A percentile compares a stretch with the other conserved stretches of the same genome.
These are phyloP conservation scores for Glarea lozoyensis DNA, from an alignment of 495 filamentous ascomycete genomes.

Conservation along the genomic window DNA sequence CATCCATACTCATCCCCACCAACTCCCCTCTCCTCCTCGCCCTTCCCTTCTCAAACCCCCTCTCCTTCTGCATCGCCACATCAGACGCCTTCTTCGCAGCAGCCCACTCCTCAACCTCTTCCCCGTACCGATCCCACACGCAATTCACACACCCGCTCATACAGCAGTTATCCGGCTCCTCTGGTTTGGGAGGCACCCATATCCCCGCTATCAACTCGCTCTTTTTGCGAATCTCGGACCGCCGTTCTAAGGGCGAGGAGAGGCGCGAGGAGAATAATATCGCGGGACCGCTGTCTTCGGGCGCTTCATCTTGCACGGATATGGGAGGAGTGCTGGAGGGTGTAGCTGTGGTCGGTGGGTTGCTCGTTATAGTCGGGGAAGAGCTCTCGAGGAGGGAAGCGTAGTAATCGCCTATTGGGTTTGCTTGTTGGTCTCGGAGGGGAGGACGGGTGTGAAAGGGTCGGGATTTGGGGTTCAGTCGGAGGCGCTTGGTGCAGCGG, in stretches of 20 bases:
- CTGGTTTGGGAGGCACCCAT: conserved; percentile 69
- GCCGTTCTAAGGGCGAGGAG: conserved; percentile 37
- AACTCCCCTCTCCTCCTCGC: conserved; percentile 45
- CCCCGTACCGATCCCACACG: conserved; percentile 86
- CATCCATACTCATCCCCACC: conserved; percentile 55
- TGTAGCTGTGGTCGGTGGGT: conserved; percentile 12
- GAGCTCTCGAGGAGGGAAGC: conserved; percentile 15
- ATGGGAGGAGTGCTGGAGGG: conserved; percentile 7
- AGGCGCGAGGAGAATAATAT: conserved; percentile 20
- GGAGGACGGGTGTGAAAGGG: conserved; percentile 7
- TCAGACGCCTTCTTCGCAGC: conserved; percentile 47
- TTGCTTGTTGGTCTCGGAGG: conserved; percentile 16
- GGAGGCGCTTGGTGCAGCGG: conserved; percentile 17
- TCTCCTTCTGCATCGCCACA: conserved; percentile 26
- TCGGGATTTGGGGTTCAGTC: conserved; percentile 7
- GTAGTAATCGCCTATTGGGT: conserved; percentile 21
- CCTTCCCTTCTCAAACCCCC: conserved; percentile 26
- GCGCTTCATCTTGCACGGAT: background rate
- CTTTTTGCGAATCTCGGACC: conserved; percentile 47
- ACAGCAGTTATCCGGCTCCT: conserved; percentile 96
- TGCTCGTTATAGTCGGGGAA: conserved; percentile 5
- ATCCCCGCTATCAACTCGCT: conserved; percentile 66
- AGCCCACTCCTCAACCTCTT: conserved; percentile 87
- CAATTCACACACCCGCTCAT: conserved; percentile 98
- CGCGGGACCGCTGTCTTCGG: background rate